Evolutionary conservation across 176 grass and related monocot species (phyloP).

Genomic region (Zizania latifolia): DNA sequence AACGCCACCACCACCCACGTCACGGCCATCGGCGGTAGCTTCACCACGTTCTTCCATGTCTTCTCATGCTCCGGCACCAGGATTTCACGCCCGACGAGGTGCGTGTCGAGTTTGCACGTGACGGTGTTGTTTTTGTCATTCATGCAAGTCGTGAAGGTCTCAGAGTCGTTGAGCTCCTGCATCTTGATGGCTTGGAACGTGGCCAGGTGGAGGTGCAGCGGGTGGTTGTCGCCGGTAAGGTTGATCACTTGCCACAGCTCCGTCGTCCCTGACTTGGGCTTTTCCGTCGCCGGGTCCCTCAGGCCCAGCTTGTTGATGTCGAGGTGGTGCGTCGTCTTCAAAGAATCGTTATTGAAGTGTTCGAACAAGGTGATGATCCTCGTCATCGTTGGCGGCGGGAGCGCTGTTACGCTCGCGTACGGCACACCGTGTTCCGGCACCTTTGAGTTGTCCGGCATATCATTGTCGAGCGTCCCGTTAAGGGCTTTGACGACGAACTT

Average conservation of each 20-base stretch:
- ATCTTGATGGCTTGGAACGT: slow-evolving; percentile 35
- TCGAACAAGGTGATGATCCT: slow-evolving; percentile 55
- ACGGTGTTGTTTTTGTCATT: slow-evolving; percentile 41
- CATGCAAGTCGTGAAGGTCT: slow-evolving; percentile 56
- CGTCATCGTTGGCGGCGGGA: neutral
- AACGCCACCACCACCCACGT: slow-evolving; percentile 50
- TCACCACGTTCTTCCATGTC: slow-evolving; percentile 79
- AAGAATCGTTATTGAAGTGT: no score
- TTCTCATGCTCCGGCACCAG: slow-evolving; percentile 42
- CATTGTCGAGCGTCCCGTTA: neutral
- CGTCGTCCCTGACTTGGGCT: slow-evolving; percentile 43
- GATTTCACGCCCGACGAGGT: slow-evolving; percentile 18
- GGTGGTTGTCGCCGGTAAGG: slow-evolving; percentile 71
- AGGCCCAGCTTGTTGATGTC: slow-evolving; percentile 51
- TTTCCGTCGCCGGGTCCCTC: slow-evolving; percentile 59
- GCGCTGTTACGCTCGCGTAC: slow-evolving; percentile 15
- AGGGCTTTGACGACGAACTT: slow-evolving; percentile 24
- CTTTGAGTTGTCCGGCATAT: slow-evolving; percentile 19
- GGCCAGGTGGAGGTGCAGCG: slow-evolving; percentile 64
- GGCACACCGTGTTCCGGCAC: slow-evolving; percentile 17
- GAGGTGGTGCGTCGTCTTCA: slow-evolving; percentile 60
- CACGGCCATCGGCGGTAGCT: slow-evolving; percentile 41
- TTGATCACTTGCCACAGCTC: slow-evolving; percentile 79
- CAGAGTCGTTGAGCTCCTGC: slow-evolving; percentile 30
- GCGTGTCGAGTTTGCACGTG: slow-evolving; percentile 21